phyloP scores from a whole-genome alignment of 495 filamentous ascomycete genomes.

The Talaromyces ruber region DNA sequence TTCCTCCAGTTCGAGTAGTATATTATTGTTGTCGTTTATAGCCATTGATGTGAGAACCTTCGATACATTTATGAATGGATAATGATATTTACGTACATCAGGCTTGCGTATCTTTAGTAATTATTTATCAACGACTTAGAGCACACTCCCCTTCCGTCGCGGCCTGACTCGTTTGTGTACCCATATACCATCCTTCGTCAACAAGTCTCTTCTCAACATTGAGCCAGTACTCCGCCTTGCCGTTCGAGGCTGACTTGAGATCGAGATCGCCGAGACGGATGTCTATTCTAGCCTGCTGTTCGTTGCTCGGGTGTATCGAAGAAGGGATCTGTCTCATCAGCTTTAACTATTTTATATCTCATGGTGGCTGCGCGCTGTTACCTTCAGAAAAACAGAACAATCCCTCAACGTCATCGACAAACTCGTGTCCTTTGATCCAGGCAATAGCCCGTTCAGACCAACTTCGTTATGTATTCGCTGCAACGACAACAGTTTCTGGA shows the following conservation, averaged over 20 bases:
- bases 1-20: background rate
- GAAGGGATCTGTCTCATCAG: background rate
- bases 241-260: slow-evolving; percentile 61
- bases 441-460: slow-evolving; percentile 25
- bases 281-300: slow-evolving; percentile 36
- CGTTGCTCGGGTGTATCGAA: background rate
- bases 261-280: slow-evolving; percentile 82
- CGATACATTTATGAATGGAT: background rate
- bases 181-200: slow-evolving; percentile 66
- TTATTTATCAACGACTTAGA: slow-evolving; percentile 4
- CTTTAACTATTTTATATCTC: background rate
- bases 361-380: slow-evolving; percentile 20
- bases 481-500: slow-evolving; percentile 24
- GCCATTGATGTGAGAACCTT: background rate
- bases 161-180: slow-evolving; percentile 19
- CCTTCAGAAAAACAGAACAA: slow-evolving; percentile 72
- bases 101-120: background rate
- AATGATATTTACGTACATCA: background rate
- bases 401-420: slow-evolving; percentile 84
- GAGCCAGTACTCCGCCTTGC: slow-evolving; percentile 69
- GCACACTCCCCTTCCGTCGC: slow-evolving; percentile 22
- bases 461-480: slow-evolving; percentile 28
- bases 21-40: background rate
- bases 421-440: slow-evolving; percentile 24
- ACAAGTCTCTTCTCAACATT: slow-evolving; percentile 53